Percentiles rank a stretch among this genome's conserved stretches.
Conservation (phyloP, 2,329 filamentous ascomycete species). For the Neoascochyta sp. region DNA sequence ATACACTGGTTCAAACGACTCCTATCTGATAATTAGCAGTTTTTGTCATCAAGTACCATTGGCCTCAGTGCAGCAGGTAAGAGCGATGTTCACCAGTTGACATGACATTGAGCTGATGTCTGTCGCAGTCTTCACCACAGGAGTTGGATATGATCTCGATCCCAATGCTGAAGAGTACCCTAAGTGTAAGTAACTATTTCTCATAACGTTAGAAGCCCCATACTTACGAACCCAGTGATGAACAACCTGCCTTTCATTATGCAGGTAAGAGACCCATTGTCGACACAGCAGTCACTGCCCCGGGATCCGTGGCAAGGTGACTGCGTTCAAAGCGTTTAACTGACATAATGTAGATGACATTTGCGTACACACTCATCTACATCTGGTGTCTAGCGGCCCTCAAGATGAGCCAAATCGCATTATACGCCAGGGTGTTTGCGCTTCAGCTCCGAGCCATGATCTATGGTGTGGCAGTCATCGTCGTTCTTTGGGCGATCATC, state of each 20-base stretch:
- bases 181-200: conserved; percentile 11
- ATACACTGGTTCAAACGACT: neutral
- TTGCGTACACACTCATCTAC: conserved; percentile 19
- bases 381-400: conserved; percentile 18
- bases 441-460: conserved; percentile 11
- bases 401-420: conserved; percentile 18
- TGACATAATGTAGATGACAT: conserved; percentile 9
- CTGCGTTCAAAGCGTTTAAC: no score
- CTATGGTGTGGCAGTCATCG: conserved; percentile 13
- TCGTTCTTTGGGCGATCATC: conserved; percentile 16
- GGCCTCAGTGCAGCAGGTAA: conserved; percentile 15
- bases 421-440: conserved; percentile 17
- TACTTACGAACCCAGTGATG: conserved; percentile 7
- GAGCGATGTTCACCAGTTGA: no score
- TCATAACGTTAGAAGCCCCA: no score
- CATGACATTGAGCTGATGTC: no score
- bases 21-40: conserved; percentile 5
- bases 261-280: conserved; percentile 11
- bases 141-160: conserved; percentile 17
- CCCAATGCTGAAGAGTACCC: conserved; percentile 8
- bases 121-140: conserved; percentile 13
- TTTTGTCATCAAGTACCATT: conserved; percentile 15
- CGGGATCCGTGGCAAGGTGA: neutral
- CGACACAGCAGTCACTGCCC: no score
- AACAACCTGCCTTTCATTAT: conserved; percentile 18